These are phyloP conservation scores for Colletotrichum echinochloae DNA, from an alignment of 2,329 filamentous ascomycete genomes.

Conservation along the genomic window DNA sequence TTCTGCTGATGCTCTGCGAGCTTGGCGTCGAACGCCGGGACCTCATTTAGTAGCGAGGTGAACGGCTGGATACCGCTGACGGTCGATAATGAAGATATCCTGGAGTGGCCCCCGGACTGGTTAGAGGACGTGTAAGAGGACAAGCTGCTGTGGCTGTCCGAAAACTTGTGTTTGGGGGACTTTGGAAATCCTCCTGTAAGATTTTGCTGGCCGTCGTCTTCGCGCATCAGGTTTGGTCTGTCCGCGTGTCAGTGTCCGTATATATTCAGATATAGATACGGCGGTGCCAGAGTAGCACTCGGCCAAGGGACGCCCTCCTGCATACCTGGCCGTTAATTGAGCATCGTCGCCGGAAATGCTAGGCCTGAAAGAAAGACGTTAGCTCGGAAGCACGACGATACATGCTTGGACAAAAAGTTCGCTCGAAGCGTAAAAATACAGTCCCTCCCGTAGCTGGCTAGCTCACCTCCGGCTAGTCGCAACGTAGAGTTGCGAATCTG, in stretches of 20 bases:
- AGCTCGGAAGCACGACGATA: neutral
- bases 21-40: conserved; percentile 53
- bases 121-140: conserved; percentile 62
- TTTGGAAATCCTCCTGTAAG: conserved; percentile 41
- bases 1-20: conserved; percentile 44
- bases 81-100: conserved; percentile 66
- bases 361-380: neutral
- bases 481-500: conserved; percentile 18
- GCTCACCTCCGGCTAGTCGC: conserved; percentile 25
- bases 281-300: neutral
- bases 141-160: conserved; percentile 65
- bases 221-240: conserved; percentile 40
- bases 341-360: conserved; percentile 37
- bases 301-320: neutral
- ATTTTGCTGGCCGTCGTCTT: conserved; percentile 37
- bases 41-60: conserved; percentile 51
- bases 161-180: conserved; percentile 56
- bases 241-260: conserved; percentile 41
- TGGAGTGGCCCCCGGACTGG: conserved; percentile 61
- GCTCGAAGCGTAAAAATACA: no score
- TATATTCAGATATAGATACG: neutral
- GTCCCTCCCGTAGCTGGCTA: neutral
- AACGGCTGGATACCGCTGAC: conserved; percentile 56
- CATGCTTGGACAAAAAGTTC: neutral
- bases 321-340: conserved; percentile 43